A percentile compares a stretch with the other conserved stretches of the same genome.
Evolutionary conservation across 2,329 filamentous ascomycete species (phyloP).

Genomic region (Ophiocordyceps camponoti-floridani): DNA sequence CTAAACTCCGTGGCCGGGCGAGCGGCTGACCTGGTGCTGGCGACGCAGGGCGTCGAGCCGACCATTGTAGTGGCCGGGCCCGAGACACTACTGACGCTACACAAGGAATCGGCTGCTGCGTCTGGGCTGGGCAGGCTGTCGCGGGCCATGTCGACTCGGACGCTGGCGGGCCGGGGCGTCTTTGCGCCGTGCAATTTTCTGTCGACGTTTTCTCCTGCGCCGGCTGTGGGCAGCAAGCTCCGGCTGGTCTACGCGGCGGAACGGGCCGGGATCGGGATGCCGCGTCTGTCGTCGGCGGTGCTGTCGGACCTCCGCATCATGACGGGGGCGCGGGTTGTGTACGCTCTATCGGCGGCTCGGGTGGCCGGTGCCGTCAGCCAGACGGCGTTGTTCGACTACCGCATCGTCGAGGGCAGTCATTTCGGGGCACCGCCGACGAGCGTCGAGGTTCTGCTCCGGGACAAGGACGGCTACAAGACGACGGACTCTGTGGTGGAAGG

Average conservation of each 20-base stretch:
- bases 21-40: conserved; percentile 51
- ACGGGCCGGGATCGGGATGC: conserved; percentile 41
- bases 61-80: conserved; percentile 70
- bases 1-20: conserved; percentile 74
- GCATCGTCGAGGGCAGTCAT: conserved; percentile 38
- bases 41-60: conserved; percentile 57
- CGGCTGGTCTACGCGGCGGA: conserved; percentile 70
- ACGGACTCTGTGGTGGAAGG: conserved; percentile 44
- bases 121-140: conserved; percentile 48
- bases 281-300: conserved; percentile 47
- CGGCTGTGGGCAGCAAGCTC: conserved; percentile 50
- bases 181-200: conserved; percentile 39
- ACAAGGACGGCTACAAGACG: conserved; percentile 40
- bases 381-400: conserved; percentile 76
- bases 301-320: conserved; percentile 72
- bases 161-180: conserved; percentile 50
- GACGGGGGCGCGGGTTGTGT: conserved; percentile 62
- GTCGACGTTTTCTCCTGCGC: conserved; percentile 36
- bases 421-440: conserved; percentile 71
- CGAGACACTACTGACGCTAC: conserved; percentile 50
- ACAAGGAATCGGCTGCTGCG: conserved; percentile 41
- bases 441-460: conserved; percentile 59
- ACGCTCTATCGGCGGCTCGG: conserved; percentile 63
- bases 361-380: conserved; percentile 86
- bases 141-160: conserved; percentile 54